Base-by-base conservation (phyloP, 495 filamentous ascomycete genomes). In the Penicillium samsonianum region DNA sequence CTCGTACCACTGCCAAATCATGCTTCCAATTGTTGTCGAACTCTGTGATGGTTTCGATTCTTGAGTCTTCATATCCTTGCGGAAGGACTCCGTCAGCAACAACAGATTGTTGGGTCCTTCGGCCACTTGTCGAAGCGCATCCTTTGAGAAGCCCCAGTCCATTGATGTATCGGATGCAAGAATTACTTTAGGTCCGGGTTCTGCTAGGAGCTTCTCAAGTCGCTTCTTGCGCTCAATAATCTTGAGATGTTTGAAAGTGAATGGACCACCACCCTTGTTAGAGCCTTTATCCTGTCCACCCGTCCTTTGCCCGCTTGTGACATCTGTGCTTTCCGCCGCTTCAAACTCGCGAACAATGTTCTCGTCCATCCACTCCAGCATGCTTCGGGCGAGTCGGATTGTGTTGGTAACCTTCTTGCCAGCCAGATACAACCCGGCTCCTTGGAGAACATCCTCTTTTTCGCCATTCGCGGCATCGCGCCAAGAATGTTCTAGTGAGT, bases 281-380 rank as follows among this genome's bases (percentile, higher is more conserved):
- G 78, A 55, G 8, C 60, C 48, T 37, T 75, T 77, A 19, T 75
- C 68, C 22, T 74, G 70, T 14, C 66, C 70, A 16, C 67, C 67
- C 33, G 68, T 51, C 7, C 63, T 62, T 61, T 77, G 75, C 41
- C 76, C 76, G 56, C 77, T 76, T 16, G 71, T 70, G 19, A 64
- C 68, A 60, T 81, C 78, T 20, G 65, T 73, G 49, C 77, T 73
- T 55, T 83, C 88, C 2, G 87, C 85, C 2, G 87, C 86, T 71
- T 99, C 95, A 55, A 96, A 95, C 60, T 97, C 92, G 46, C 87
- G 83, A 50, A 96, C 84, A 48, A 99, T 91, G 47, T 82, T 87
- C 63, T 96, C 92, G 65, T 97, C 92, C 91, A 97, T 98, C 94
- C 94, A 99, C 69, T 99, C 94, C 52, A 98, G 74, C 91, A 98